Conservation (phyloP, 192 early-diverging fungal genomes). For the Funneliformis mosseae region DNA sequence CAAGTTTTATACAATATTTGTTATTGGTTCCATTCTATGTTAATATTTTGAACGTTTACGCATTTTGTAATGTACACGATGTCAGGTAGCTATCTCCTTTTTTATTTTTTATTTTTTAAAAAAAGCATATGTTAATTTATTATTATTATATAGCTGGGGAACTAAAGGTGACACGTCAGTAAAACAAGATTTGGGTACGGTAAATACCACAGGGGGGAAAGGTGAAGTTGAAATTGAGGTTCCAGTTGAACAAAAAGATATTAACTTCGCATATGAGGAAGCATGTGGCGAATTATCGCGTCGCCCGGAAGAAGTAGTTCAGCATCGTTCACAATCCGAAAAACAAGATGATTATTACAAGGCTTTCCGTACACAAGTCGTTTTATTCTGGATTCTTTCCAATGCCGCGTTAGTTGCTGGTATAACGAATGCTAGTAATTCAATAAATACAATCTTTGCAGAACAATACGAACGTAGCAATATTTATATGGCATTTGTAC, state of each 20-base stretch:
- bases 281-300: slow-evolving; percentile 62
- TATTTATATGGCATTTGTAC: slow-evolving; percentile 65
- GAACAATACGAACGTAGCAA: slow-evolving; percentile 44
- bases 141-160: slow-evolving; percentile 76
- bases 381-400: slow-evolving; percentile 79
- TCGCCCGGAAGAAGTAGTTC: slow-evolving; percentile 46
- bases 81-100: slow-evolving; percentile 41
- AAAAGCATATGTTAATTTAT: slow-evolving; percentile 41
- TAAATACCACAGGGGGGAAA: slow-evolving; percentile 30
- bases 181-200: slow-evolving; percentile 48
- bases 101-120: background rate
- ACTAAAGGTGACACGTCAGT: slow-evolving; percentile 78
- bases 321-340: slow-evolving; percentile 67
- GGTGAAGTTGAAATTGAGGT: slow-evolving; percentile 51
- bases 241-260: slow-evolving; percentile 47
- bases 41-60: slow-evolving; percentile 67
- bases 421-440: slow-evolving; percentile 55
- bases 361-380: slow-evolving; percentile 76
- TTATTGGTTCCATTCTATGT: slow-evolving; percentile 78
- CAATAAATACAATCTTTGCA: slow-evolving; percentile 37
- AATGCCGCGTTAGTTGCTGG: slow-evolving; percentile 69
- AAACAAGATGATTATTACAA: slow-evolving; percentile 85
- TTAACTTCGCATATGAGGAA: slow-evolving; percentile 53
- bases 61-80: slow-evolving; percentile 64
- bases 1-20: slow-evolving; percentile 70